Evolutionary conservation across 305 asterid genomes (phyloP), one percentile per base, ranked within the genome.

Genomic region (Euphrasia arctica): DNA sequence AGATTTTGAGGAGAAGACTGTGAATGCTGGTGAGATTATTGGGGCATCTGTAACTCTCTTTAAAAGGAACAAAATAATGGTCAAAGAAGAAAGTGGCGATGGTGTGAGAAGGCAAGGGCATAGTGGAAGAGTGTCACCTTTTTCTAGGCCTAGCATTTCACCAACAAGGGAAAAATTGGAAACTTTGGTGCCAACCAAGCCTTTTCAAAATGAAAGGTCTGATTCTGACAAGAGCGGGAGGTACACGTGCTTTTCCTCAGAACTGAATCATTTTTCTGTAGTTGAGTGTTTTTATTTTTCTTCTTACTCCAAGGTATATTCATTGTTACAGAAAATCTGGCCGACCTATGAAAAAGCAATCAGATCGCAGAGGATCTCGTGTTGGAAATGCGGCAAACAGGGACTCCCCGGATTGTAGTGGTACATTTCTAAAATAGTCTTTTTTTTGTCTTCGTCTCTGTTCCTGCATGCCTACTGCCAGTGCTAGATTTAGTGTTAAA

Each of bases 291-390:
- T 54, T 32, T 62, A 61, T 12, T 39, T 70, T 39, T 65, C 18
- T 60, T 59, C 5, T 70, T 55, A 56, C 78, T 75, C 65, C 57
- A 22, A 27, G 13, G 50, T 56, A 67, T 68, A 54, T 39, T 27
- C 70, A 62, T 29, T 81, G 63, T 69, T 63, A 64, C 94, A 94
- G 99, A 80, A 94, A 87, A 86, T 79, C 91, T 4, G 95, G 98
- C 62, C 98, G 97, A 64, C 97, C 96, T 70, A 65, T 81, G 78
- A 91, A 94, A 81, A 94, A 91, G 78, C 73, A 82, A 28, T 83
- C 89, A 9, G 98, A 94, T 62, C 95, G 95, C 75, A 94, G 84
- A 84, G 91, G 91, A 65, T 82, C 98, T 77, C 96, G 98, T 59
- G 87, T 80, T 52, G 96, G 97, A 71, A 85, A 79, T 54, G 62